Evolutionary conservation across 257 asterid species (phyloP), one percentile per base, ranked within the genome.

Genomic region (Solanum chmielewskii): DNA sequence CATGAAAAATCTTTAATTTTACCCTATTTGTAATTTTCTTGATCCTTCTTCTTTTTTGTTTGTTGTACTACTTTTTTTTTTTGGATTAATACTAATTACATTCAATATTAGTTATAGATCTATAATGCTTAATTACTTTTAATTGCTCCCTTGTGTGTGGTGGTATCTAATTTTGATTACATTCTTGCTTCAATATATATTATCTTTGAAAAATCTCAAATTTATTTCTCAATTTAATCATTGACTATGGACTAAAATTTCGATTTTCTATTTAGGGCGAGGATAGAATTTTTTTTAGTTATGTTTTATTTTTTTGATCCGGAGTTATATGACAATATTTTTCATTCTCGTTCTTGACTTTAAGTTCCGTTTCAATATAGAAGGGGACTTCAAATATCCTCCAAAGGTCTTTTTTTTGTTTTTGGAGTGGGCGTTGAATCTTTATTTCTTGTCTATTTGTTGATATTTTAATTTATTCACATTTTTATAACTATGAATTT

Each of bases 11-110:
- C 66, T 78, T 35, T 83, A 81, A 80, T 78, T 81, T 83, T 45
- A 74, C 86, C 86, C 41, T 49, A 75, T 75, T 42, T 68, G 66
- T 71, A 87, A 33, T 87, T 87, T 87, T 44, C 11, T 76, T 78
- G 29, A 41, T 29, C 87, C 84, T 84, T 78, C 44, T 12, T 29
- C 29, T 29, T 87, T 39, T 59, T 88, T 78, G 64, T 90, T 83
- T 71, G 21, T 73, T 35, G 35, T 59, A 85, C 84, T 62, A n/a
- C 70, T 11, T n/a, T 69, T 41, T 56, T 52, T 84, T 87, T 91
- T 37, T 66, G 90, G 66, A 45, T 69, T 69, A 69, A 69, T 37
- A 42, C 73, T 73, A 66, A 77, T 64, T 52, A 41, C 42, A 80
- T 83, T 59, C 49, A 87, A 52, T 86, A 35, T 41, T 81, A 86